Conservation (phyloP, 2,329 filamentous ascomycete species). For the Biscogniauxia mediterranea region DNA sequence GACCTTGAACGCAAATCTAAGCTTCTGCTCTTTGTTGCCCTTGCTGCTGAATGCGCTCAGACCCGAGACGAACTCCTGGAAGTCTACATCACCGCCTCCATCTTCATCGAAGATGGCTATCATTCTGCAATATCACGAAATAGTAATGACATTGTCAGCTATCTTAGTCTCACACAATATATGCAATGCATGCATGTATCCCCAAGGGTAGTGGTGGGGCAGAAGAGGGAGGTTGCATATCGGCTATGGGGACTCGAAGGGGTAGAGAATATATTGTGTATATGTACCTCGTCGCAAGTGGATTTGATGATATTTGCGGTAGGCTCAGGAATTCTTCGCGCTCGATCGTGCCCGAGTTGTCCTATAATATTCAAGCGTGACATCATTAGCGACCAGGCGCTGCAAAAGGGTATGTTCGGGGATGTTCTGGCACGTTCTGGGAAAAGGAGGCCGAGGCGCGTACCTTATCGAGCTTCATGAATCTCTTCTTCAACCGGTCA, state of each 20-base stretch:
- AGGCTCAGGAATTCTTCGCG: slow-evolving; percentile 97
- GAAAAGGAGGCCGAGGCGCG: slow-evolving; percentile 19
- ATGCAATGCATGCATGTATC: not conserved
- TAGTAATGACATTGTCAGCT: not conserved
- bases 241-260: not conserved
- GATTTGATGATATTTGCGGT: slow-evolving; percentile 96
- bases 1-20: slow-evolving; percentile 97
- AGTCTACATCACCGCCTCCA: slow-evolving; percentile 95
- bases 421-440: not conserved
- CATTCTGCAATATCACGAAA: slow-evolving; percentile 60
- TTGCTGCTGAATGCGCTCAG: slow-evolving; percentile 95
- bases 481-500: slow-evolving; percentile 90
- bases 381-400: slow-evolving; percentile 9
- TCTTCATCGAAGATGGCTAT: slow-evolving; percentile 99
- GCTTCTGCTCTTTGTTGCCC: slow-evolving; percentile 98
- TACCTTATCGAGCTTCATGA: slow-evolving; percentile 99
- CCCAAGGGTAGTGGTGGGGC: not conserved
- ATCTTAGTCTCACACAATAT: not conserved
- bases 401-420: not conserved
- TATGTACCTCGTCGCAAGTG: slow-evolving; percentile 82
- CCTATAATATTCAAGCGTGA: slow-evolving; percentile 49
- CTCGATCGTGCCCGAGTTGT: slow-evolving; percentile 97
- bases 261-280: slow-evolving; percentile 1
- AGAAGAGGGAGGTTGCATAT: not conserved
- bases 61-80: slow-evolving; percentile 96